Evolutionary conservation across 1,139 yeast genomes (phyloP), one percentile per base, ranked within the genome.

Genomic region (Meyerozyma guilliermondii): DNA sequence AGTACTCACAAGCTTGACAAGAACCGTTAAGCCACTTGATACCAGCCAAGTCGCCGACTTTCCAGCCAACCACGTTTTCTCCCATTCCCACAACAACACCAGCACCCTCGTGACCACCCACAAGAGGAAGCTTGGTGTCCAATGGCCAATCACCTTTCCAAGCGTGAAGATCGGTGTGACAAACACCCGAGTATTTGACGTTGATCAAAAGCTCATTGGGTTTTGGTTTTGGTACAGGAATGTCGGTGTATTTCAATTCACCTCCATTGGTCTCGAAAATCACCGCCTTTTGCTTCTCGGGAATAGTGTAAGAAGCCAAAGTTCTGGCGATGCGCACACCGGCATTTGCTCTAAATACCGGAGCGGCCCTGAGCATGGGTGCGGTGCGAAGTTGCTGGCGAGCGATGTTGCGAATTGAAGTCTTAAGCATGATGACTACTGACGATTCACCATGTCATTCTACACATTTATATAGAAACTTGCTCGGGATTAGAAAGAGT

Each of bases 81-180:
- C 91, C 91, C 62, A 77, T 68, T 37, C 76, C 88, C 42, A 83
- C 89, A 52, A 83, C 89, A 30, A 77, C 76, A 65, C 91, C 91
- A 34, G 88, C 88, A 69, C 92, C 92, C 68, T 83, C 91, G 61
- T 83, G 91, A 56, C 91, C 91, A 55, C 89, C 89, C 38, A 84
- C 87, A 50, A 83, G 69, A 30, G 89, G 88, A 51, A 82, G 71
- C 62, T 83, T 83, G 49, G 79, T 73, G 42, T 59, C 73, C 54
- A 81, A 66, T 46, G 88, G 88, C 88, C 88, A 81, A 60, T 83
- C 88, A 60, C 88, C 88, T 58, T 81, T 78, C 87, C 87, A 83
- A 38, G 87, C 89, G 63, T 83, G 89, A 57, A 83, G 73, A 60
- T 83, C 89, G 39, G 88, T 83, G 68, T 83, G 89, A 61, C 89